Evolutionary conservation across 345 rosid species (phyloP).

Genomic region (Melaleuca alternifolia): DNA sequence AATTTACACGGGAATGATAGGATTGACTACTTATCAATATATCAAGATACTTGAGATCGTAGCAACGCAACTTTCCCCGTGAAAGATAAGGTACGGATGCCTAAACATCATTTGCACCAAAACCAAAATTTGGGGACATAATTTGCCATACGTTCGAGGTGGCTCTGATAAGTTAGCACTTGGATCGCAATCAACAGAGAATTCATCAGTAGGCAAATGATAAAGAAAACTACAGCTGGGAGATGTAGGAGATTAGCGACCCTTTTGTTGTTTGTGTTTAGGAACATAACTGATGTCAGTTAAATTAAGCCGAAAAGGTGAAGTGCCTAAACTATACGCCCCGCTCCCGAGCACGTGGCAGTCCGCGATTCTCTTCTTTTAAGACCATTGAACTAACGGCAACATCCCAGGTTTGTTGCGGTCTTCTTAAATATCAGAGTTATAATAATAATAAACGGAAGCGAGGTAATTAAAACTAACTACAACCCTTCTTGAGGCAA

Average conservation of each 20-base stretch:
- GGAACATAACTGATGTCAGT: not conserved
- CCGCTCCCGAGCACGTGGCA: no score
- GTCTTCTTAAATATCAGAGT: no score
- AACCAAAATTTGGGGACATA: not conserved
- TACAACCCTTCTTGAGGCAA: no score
- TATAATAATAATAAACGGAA: no score
- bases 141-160: no score
- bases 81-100: no score
- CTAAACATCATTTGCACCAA: not conserved
- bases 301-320: not conserved
- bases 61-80: not conserved
- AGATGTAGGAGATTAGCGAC: not conserved
- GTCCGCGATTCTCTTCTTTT: no score
- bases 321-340: not conserved
- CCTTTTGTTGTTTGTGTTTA: not conserved
- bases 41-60: not conserved
- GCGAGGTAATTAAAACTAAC: no score
- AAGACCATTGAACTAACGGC: no score
- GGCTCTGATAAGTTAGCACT: not conserved
- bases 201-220: not conserved
- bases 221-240: not conserved
- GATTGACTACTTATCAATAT: not conserved
- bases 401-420: no score
- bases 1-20: not conserved
- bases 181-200: not conserved